Base-by-base conservation (phyloP, 2,329 filamentous ascomycete species). In the Paraphaeosphaeria sporulosa region DNA sequence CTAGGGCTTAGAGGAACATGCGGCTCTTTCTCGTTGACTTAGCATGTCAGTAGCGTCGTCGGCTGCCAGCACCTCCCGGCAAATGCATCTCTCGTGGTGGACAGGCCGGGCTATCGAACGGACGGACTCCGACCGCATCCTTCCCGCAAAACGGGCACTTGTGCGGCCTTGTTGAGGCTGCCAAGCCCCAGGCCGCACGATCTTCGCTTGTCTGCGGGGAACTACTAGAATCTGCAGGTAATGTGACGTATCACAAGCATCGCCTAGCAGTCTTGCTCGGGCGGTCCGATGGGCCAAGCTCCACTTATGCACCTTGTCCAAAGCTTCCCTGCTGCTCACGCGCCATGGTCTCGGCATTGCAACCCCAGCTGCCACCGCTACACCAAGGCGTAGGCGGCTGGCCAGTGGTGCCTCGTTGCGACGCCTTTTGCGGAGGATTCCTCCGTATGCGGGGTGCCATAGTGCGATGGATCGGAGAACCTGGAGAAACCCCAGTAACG, bases 291-390 rank as follows among this genome's bases (percentile, higher is more conserved):
- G 15, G 36, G 8, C 50, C 44, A 68, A 68, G 65, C 52, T 61
- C 53, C 60, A 49, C 57, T 43, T 32, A 21, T 42, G 44, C 59
- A 49, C 51, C 49, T 59, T 51, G n/a, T 51, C 13, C 36, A 58
- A 64, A 60, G 61, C 58, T 68, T 64, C 62, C 56, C 55, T 50
- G 40, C 56, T 36, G 47, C 61, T 60, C 57, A 55, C 61, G 52
- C 57, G 59, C 56, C 52, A 23, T 47, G 30, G 34, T 55, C 64
- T 68, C 47, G 64, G 65, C 65, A 61, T 58, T 66, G 65, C 54
- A 67, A 67, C 65, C 15, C 53, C 23, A 49, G 36, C 4, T 53
- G 48, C 23, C 54, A 30, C 13, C 36, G 32, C 17, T 30, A 46
- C 40, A 54, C 34, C 42, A n/a, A 3, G 12, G 48, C 7, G 3